Evolutionary conservation across 352 stramenopile species (phyloP), one percentile per base, ranked within the genome.

Genomic region (Vaucheria bursata): DNA sequence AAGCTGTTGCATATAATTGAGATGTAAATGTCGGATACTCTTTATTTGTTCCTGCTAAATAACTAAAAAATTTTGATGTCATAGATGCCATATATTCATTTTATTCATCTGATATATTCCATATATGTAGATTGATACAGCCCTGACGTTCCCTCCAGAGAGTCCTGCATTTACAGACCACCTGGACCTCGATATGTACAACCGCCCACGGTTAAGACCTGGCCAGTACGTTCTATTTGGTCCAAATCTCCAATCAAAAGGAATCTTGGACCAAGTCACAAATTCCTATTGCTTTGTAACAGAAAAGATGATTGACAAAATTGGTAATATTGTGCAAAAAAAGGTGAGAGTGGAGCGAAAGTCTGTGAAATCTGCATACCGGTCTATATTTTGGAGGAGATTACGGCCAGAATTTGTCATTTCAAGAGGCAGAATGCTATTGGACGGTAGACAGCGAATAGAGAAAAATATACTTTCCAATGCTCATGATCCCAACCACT

Each of bases 101-200:
- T n/a, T n/a, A n/a, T n/a, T n/a, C n/a, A n/a, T n/a, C n/a, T n/a
- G n/a, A n/a, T n/a, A n/a, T n/a, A n/a, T n/a, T n/a, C n/a, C n/a
- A n/a, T n/a, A n/a, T n/a, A n/a, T 2, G 2, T 34, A 68, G 53
- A 68, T 68, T 34, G 75, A 81, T 33, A 71, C 75, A n/a, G 71
- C 75, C 5, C 39, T 69, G 39, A 73, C 36, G 31, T 81, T 81
- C 69, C 75, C 75, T 12, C 75, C 76, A n/a, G 76, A 81, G 76
- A 81, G 76, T 59, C 65, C 76, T 31, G 31, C 37, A 34, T 68
- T 37, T 34, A 68, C 53, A 34, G 31, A 34, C 53, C 53, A 68
- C 53, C 53, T 68, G 2, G 53, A 68, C 53, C 53, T 31, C 53
- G 7, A 31, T 31, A 31, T 31, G 31, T 31, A 2, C 53, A 34